Evolutionary conservation across 352 stramenopile species (phyloP), one percentile per base, ranked within the genome.

Genomic region (Lagenidium giganteum): DNA sequence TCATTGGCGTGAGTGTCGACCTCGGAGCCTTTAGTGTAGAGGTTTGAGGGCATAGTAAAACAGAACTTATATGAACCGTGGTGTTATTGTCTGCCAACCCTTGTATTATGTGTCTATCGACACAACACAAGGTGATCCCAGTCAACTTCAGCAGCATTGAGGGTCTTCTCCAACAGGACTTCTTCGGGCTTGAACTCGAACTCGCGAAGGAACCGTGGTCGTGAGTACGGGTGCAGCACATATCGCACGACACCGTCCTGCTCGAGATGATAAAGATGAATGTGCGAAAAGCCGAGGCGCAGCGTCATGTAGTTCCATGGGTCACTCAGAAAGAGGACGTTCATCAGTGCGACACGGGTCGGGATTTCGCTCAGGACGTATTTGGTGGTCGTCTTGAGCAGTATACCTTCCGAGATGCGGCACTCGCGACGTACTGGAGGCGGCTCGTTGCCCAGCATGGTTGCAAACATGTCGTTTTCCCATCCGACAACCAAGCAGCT

Each of bases 51-150:
- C 13, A 26, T 21, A 46, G 22, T 16, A 21, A 33, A 34, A 36
- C 14, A 18, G 12, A 45, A 27, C 18, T 23, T 16, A 16, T 31
- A 23, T n/a, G n/a, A n/a, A n/a, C n/a, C n/a, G n/a, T n/a, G n/a
- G n/a, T n/a, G n/a, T n/a, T n/a, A n/a, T n/a, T n/a, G n/a, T n/a
- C n/a, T n/a, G n/a, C n/a, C 22, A 5, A 32, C 35, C 16, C 27
- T 6, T 42, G 7, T 9, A 11, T 16, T 28, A 9, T 42, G n/a
- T 5, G 23, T 26, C 35, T 51, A 63, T 30, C 54, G 40, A 34
- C 54, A 64, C 43, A 54, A 48, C 29, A 64, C 51, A 31, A 64
- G 38, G 18, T 64, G 49, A 7, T 48, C 18, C 54, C 54, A 64
- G 16, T 37, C 44, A 31, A 64, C 41, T 13, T 64, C 42, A 4